A percentile compares a stretch with the other conserved stretches of the same genome.
Conservation (phyloP, 1,139 yeast species). For the Pichia sp. region DNA sequence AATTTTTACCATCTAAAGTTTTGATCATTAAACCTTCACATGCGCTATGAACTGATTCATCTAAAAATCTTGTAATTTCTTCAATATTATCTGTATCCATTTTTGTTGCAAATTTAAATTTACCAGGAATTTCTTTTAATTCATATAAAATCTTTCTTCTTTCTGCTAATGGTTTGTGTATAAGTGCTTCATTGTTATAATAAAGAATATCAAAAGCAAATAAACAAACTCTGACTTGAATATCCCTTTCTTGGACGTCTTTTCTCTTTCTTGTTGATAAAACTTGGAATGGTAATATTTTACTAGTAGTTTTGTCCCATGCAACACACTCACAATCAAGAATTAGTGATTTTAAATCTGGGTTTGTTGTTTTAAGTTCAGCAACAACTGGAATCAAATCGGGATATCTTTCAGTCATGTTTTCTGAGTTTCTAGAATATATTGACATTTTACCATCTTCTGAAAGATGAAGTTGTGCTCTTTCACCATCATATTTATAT, state of each 20-base stretch:
- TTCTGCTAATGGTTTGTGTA: slow-evolving; percentile 61
- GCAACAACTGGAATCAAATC: slow-evolving; percentile 69
- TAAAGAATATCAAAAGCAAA: slow-evolving; percentile 86
- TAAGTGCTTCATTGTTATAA: slow-evolving; percentile 62
- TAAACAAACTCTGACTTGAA: slow-evolving; percentile 83
- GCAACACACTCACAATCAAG: slow-evolving; percentile 99
- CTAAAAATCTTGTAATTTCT: slow-evolving; percentile 79
- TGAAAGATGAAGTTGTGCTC: slow-evolving; percentile 87
- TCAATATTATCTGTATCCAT: slow-evolving; percentile 68
- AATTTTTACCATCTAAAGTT: slow-evolving; percentile 72
- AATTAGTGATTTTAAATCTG: slow-evolving; percentile 49
- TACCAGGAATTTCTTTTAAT: slow-evolving; percentile 62
- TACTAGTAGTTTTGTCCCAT: slow-evolving; percentile 71
- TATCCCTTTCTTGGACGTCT: slow-evolving; percentile 80
- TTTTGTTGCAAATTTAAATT: slow-evolving; percentile 72
- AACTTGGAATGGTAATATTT: slow-evolving; percentile 88
- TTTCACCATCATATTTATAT: slow-evolving; percentile 95
- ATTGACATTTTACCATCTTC: slow-evolving; percentile 63
- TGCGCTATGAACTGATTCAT: slow-evolving; percentile 79
- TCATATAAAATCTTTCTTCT: slow-evolving; percentile 58
- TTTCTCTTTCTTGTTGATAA: slow-evolving; percentile 90
- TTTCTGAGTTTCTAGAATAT: slow-evolving; percentile 92
- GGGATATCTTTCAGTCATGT: slow-evolving; percentile 94
- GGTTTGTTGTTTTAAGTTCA: slow-evolving; percentile 42
- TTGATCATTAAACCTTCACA: slow-evolving; percentile 98